Conservation (phyloP, 345 rosid species). For the Linum tenue region DNA sequence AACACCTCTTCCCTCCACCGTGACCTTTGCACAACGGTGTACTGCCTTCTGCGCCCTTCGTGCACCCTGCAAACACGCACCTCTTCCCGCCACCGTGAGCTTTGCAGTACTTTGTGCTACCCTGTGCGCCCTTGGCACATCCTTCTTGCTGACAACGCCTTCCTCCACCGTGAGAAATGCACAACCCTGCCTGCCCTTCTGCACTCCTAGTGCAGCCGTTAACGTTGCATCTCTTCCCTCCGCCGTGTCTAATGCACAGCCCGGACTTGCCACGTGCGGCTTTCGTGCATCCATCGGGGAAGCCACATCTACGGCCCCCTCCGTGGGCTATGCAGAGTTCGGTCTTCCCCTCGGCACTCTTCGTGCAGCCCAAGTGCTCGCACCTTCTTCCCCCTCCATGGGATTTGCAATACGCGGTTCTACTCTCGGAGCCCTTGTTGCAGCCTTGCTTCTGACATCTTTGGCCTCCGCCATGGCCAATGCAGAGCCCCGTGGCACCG, state of each 20-base stretch:
- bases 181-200: slow-evolving; percentile 89
- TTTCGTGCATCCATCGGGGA: slow-evolving; percentile 57
- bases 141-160: slow-evolving; percentile 57
- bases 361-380: slow-evolving; percentile 84
- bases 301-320: slow-evolving; percentile 82
- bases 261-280: slow-evolving; percentile 97
- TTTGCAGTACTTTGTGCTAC: slow-evolving; percentile 87
- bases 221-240: slow-evolving; percentile 83
- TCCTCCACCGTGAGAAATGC: slow-evolving; percentile 98
- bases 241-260: slow-evolving; percentile 89
- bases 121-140: slow-evolving; percentile 86
- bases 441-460: slow-evolving; percentile 85
- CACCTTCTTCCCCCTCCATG: slow-evolving; percentile 98
- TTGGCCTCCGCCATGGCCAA: slow-evolving; percentile 95
- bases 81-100: slow-evolving; percentile 97
- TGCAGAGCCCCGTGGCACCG: slow-evolving; percentile 86
- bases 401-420: slow-evolving; percentile 88
- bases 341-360: slow-evolving; percentile 91
- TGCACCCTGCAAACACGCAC: slow-evolving; percentile 84
- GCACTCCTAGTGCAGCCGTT: slow-evolving; percentile 83
- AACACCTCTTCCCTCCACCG: slow-evolving; percentile 94
- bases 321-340: slow-evolving; percentile 90
- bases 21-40: slow-evolving; percentile 93
- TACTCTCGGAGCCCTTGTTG: slow-evolving; percentile 85
- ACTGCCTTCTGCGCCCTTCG: slow-evolving; percentile 93